A percentile compares a stretch with the other conserved stretches of the same genome.
These are phyloP conservation scores for Penicillium ochrochloron DNA, from an alignment of 495 filamentous ascomycete genomes.

Conservation along the genomic window DNA sequence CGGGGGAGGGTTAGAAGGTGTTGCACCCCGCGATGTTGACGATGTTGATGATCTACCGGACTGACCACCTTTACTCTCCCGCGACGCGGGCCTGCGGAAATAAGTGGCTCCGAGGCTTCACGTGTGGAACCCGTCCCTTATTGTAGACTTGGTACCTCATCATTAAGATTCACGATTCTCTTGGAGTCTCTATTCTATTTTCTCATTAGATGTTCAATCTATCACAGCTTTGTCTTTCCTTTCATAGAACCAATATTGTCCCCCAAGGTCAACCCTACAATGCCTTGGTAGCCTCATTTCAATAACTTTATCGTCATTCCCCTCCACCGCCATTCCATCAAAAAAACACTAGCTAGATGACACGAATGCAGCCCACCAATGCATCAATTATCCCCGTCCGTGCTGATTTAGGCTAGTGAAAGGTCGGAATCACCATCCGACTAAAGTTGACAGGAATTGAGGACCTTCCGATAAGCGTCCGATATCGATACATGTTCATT, in stretches of 20 bases:
- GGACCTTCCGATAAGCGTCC: constrained; percentile 16
- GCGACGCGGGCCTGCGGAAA: constrained; percentile 32
- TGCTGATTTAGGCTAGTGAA: constrained; percentile 16
- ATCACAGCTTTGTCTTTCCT: not conserved
- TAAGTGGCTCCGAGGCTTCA: constrained; percentile 41
- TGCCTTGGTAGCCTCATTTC: not conserved
- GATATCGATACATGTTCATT: not conserved
- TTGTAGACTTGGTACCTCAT: not conserved
- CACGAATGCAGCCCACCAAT: not conserved
- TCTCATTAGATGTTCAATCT: not conserved
- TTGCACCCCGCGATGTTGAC: constrained; percentile 32
- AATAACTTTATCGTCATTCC: not conserved
- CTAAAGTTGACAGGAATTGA: not conserved
- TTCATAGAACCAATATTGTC: not conserved
- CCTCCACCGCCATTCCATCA: constrained; percentile 12
- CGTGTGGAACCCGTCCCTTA: constrained; percentile 17
- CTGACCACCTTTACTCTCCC: constrained; percentile 44
- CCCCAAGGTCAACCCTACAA: not conserved
- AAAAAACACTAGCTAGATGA: not conserved
- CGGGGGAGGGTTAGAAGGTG: constrained; percentile 14
- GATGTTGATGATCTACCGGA: constrained; percentile 37
- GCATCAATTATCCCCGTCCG: constrained; percentile 7
- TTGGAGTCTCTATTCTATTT: not conserved
- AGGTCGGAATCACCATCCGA: constrained; percentile 9
- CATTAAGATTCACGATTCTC: not conserved